Conservation (phyloP, 768 basidiomycete genomes). For the Lactarius vividus region DNA sequence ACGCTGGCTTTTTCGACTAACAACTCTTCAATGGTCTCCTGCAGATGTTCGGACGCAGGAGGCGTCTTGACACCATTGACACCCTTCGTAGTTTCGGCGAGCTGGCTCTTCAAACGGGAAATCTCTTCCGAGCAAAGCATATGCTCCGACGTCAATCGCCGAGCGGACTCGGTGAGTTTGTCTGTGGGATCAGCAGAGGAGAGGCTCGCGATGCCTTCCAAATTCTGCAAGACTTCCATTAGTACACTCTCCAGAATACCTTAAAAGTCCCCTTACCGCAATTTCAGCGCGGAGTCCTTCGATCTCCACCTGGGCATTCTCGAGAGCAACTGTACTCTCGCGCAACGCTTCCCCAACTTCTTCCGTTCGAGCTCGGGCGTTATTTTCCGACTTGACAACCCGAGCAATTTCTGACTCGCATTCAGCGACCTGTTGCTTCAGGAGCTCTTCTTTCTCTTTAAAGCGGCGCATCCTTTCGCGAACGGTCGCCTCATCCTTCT, state of each 20-base stretch:
- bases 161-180: conserved; percentile 47
- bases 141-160: conserved; percentile 51
- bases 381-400: conserved; percentile 57
- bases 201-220: conserved; percentile 49
- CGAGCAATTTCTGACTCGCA: conserved; percentile 65
- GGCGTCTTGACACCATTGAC: conserved; percentile 21
- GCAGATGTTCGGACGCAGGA: conserved; percentile 6
- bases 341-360: conserved; percentile 89
- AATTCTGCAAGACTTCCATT: conserved; percentile 46
- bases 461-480: conserved; percentile 63
- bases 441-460: conserved; percentile 68
- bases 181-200: conserved; percentile 33
- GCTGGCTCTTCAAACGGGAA: conserved; percentile 46
- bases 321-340: conserved; percentile 83
- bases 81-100: conserved; percentile 41
- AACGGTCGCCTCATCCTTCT: conserved; percentile 66
- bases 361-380: conserved; percentile 62
- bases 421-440: conserved; percentile 68
- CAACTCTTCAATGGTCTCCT: conserved; percentile 20
- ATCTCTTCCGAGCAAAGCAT: conserved; percentile 56
- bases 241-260: not conserved
- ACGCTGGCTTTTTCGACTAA: conserved; percentile 20
- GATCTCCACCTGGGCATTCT: conserved; percentile 87
- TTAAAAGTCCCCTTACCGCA: conserved; percentile 48
- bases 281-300: conserved; percentile 74